Evolutionary conservation across 2,329 filamentous ascomycete species (phyloP).

Genomic region (Fusarium pseudonygamai): DNA sequence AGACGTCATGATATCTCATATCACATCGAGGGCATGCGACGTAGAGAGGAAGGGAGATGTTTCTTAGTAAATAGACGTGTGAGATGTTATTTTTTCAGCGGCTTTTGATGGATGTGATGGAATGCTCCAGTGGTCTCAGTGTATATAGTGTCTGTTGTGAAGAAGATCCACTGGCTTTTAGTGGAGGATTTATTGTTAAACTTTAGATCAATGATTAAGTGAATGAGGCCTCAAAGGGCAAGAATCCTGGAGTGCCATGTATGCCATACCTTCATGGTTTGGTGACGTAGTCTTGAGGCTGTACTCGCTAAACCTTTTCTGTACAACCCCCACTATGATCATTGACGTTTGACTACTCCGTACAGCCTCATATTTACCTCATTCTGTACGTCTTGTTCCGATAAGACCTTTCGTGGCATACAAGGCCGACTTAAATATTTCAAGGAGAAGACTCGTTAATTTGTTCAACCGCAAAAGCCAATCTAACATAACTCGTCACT

Average conservation of each 20-base stretch:
- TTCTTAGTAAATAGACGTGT: neutral
- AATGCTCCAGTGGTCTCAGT: neutral
- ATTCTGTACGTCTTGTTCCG: neutral
- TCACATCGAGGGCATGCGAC: slow-evolving; percentile 18
- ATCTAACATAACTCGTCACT: too few relatives aligned
- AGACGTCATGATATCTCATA: slow-evolving; percentile 35
- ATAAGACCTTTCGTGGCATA: neutral
- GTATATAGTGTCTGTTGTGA: neutral
- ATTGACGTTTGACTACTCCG: neutral
- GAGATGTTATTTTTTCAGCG: neutral
- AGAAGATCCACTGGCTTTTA: neutral
- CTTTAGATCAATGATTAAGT: neutral
- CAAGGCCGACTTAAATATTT: accelerated
- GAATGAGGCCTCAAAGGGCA: neutral
- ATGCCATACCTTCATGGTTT: neutral
- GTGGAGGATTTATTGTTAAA: neutral
- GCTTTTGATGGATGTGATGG: neutral
- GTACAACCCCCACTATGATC: neutral
- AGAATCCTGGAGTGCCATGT: neutral
- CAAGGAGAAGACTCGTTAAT: too few relatives aligned
- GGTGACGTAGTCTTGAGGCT: slow-evolving; percentile 30
- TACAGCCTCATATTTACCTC: neutral
- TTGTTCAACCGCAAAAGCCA: accelerated
- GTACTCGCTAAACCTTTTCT: slow-evolving; percentile 19
- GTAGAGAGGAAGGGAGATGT: neutral